These are phyloP conservation scores for Rostrohypoxylon terebratum DNA, from an alignment of 495 filamentous ascomycete genomes.

Conservation along the genomic window DNA sequence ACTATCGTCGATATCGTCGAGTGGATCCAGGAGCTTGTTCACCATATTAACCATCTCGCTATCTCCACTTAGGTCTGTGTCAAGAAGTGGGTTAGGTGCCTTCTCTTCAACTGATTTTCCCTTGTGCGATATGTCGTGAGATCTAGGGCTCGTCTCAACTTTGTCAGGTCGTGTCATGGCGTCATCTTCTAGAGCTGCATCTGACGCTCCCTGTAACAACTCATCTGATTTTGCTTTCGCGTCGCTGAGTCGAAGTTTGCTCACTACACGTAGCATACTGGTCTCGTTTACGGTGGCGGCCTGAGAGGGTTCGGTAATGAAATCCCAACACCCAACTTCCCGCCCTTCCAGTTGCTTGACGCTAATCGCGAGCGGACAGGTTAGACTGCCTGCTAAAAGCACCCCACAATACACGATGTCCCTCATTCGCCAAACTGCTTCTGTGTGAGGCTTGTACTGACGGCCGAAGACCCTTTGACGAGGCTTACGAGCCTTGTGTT, in stretches of 20 bases:
- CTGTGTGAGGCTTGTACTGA: constrained; percentile 42
- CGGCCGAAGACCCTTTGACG: constrained; percentile 47
- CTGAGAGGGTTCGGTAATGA: constrained; percentile 28
- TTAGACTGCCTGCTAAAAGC: constrained; percentile 43
- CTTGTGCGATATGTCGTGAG: constrained; percentile 18
- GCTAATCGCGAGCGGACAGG: constrained; percentile 38
- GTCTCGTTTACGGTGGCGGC: constrained; percentile 26
- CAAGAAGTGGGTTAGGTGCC: constrained; percentile 31
- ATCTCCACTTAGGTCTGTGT: constrained; percentile 47
- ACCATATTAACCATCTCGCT: constrained; percentile 56
- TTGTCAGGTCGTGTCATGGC: not conserved
- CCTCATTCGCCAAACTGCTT: constrained; percentile 50
- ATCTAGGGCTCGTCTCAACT: not conserved
- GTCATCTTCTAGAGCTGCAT: not conserved
- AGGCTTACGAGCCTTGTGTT: constrained; percentile 40
- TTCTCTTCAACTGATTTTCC: constrained; percentile 29
- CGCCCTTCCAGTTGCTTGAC: constrained; percentile 34
- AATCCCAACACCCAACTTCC: constrained; percentile 43
- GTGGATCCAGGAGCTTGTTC: constrained; percentile 56
- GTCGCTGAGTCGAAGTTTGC: constrained; percentile 40
- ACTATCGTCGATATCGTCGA: constrained; percentile 50
- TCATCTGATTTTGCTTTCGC: constrained; percentile 15
- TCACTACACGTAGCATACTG: constrained; percentile 38
- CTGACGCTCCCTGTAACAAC: not conserved
- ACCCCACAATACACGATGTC: constrained; percentile 51